A percentile compares a stretch with the other conserved stretches of the same genome.
Conservation (phyloP, 2,329 filamentous ascomycete species). For the Podosphaera xanthii region DNA sequence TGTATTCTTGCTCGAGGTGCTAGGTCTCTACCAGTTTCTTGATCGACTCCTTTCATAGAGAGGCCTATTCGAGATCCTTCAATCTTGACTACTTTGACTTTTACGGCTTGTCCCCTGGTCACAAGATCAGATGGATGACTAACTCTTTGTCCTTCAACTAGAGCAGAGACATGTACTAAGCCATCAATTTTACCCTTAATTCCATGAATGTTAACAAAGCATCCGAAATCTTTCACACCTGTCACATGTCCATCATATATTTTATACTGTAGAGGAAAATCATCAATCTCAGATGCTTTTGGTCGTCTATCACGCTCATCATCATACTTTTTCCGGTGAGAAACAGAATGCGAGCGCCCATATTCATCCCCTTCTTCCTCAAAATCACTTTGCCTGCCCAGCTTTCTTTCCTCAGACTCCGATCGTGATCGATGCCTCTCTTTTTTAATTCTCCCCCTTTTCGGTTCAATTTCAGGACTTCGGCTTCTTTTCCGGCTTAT, state of each 20-base stretch:
- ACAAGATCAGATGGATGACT: constrained; percentile 83
- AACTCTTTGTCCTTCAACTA: constrained; percentile 64
- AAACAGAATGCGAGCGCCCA: constrained; percentile 24
- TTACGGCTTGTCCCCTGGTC: constrained; percentile 57
- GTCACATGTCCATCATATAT: constrained; percentile 79
- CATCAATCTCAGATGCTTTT: constrained; percentile 55
- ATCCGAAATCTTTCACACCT: constrained; percentile 85
- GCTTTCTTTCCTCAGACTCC: constrained; percentile 22
- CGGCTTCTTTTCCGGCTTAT: constrained; percentile 27
- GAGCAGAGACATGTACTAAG: constrained; percentile 77
- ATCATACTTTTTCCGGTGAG: constrained; percentile 20
- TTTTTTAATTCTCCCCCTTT: constrained; percentile 17
- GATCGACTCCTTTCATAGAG: constrained; percentile 95
- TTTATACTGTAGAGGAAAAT: constrained; percentile 61
- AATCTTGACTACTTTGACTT: constrained; percentile 78
- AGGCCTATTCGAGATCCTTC: constrained; percentile 64
- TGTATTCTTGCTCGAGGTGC: constrained; percentile 56
- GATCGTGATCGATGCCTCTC: constrained; percentile 28
- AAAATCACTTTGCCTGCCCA: constrained; percentile 24
- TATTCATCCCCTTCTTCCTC: constrained; percentile 33
- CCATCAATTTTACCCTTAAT: constrained; percentile 79
- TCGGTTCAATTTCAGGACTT: constrained; percentile 23
- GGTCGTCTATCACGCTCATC: constrained; percentile 41
- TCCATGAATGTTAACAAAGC: constrained; percentile 77
- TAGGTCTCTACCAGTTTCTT: constrained; percentile 64